Base-by-base conservation (phyloP, 495 filamentous ascomycete genomes). In the Lasiosphaeria ovina region DNA sequence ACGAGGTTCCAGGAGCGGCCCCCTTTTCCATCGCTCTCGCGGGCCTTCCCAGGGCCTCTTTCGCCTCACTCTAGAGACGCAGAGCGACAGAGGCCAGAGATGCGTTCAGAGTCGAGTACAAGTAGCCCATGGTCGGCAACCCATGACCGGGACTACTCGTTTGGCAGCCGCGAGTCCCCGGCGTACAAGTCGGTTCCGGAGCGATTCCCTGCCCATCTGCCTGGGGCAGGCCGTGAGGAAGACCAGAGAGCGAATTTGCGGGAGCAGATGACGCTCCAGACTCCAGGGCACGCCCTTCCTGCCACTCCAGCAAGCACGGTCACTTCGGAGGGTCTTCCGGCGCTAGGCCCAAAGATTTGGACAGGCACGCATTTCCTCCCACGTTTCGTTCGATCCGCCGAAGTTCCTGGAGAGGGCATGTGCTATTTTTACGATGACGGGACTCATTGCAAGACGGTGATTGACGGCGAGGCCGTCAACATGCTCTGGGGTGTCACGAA, bases 401-500 rank as follows among this genome's bases (percentile, higher is more conserved):
- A 87, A 59, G 79, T 93, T 6, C 86, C 88, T 0, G 90, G 89
- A 11, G 89, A 96, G 70, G 91, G 91, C 1, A 67, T 88, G 55
- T 94, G 89, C 72, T 95, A 92, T 69, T 84, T 95, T 57, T 96
- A 94, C 70, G 90, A 94, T 59, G 92, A 94, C 68, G 90, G 90
- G 48, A 87, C 85, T 34, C 87, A 88, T 64, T 93, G 90, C 73
- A 90, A 89, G 58, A 91, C 90, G 58, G 76, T 89, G 44, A 90
- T 97, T 51, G 90, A 94, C 65, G 92, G 92, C 5, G 86, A 94
- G 62, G 81, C 81, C 1, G 92, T 97, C 47, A 97, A 96, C 72
- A 89, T 91, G 1, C 87, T 90, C 62, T 97, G 92, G 92, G 92
- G 92, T 1, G 83, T 95, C 32, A 97, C 92, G 31, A 97, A 96